Evolutionary conservation across 1,284 basidiomycete species (phyloP), one percentile per base, ranked within the genome.

Genomic region (Pseudozyma hubeiensis): DNA sequence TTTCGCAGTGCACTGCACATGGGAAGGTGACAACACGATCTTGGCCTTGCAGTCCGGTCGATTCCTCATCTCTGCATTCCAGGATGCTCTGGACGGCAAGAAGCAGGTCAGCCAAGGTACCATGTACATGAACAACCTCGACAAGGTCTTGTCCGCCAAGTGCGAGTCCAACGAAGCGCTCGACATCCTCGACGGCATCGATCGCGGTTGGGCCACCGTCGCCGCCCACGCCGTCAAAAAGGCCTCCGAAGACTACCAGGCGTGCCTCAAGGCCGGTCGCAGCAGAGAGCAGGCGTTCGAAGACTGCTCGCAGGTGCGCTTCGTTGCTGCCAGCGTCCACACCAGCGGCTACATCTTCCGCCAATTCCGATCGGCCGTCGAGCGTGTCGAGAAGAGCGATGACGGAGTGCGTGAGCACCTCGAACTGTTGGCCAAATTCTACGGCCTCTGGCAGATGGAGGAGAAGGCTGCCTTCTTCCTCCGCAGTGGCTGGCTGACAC

Each of bases 391-490:
- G 50, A 68, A 67, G 33, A 64, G 64, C 43, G 57, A 65, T 44
- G 79, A 84, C 53, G 79, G 79, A 47, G 81, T 82, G 30, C 70
- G 78, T 39, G 74, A 80, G 51, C 62, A 79, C 44, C 74, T 84
- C 33, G 64, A 77, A 50, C 55, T 78, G 39, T 53, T 84, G 31
- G 67, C 69, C 49, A 77, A 70, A 41, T 75, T 84, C 58, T 84
- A 84, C 63, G 82, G 87, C n/a, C 82, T 88, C 13, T 88, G 87
- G 87, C 86, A 87, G 78, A 86, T 88, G 74, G 88, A 89, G 79
- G 88, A 88, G 85, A 87, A 88, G 81, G 87, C 87, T 47, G 87
- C 85, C 34, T 86, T 86, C 76, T 88, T 88, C 85, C 84, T 89
- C 33, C 80, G 80, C 45, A 78, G 75, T 63, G 86, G 86, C 54